Base-by-base conservation (phyloP, 2,329 filamentous ascomycete species). In the Aspergillus eucalypticola region DNA sequence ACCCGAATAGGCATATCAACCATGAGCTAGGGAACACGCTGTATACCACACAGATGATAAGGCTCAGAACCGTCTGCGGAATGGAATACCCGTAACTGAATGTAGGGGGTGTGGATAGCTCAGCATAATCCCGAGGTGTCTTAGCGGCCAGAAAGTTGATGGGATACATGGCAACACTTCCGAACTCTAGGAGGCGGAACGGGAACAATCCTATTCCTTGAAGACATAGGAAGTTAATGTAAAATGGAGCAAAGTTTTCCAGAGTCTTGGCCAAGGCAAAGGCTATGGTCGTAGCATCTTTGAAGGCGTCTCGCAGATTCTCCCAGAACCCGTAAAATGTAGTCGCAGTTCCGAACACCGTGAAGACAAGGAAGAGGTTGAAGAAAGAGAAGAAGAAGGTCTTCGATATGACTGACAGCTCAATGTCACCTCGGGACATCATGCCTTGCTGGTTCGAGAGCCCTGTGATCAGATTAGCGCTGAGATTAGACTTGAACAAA, bases 331-430 rank as follows among this genome's bases (percentile, higher is more conserved):
- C 81, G 76, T 87, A 87, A 71, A 96, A 90, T 56, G 88, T 86
- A 41, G 89, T 87, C 1, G 87, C 91, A 4, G 92, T 92, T 56
- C 90, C 90, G 49, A 96, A 90, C 25, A 95, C 84, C 1, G 94
- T 96, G 74, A 98, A 97, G 48, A 98, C 86, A 54, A 98, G 85
- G 78, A 99, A 99, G 59, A 98, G 91, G 78, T 99, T 99, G 85
- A 99, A 98, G 77, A 99, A 99, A 8, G 90, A 93, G 74, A 99
- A 99, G 83, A 98, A 96, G 79, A 98, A 99, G 76, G 98, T 99
- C 80, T 99, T 99, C 56, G 92, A 96, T 66, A 99, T 94, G 48
- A 96, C 84, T 0, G 95, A 98, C 6, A 99, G 83, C 75, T 98
- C 95, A 21, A 99, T 88, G 63, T 99, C 95, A 48, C 92, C 92